A percentile compares a stretch with the other conserved stretches of the same genome.
Conservation (phyloP, 140 eudicot genomes). For the Ambrosia hybrid region DNA sequence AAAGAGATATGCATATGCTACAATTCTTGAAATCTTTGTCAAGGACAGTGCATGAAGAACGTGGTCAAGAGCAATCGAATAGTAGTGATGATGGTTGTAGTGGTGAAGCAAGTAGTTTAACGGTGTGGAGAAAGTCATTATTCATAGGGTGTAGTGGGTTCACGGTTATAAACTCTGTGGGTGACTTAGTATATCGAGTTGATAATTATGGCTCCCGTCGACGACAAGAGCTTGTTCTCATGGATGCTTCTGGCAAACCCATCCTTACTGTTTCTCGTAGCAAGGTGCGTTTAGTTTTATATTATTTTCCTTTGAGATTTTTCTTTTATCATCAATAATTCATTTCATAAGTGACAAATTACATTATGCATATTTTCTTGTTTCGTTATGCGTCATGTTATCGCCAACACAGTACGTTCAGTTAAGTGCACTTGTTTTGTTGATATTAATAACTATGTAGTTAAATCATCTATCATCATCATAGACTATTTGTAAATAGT, state of each 20-base stretch:
- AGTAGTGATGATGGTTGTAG: conserved; percentile 1
- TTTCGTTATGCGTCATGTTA: too few relatives aligned
- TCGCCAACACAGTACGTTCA: not conserved
- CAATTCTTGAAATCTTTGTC: conserved; percentile 49
- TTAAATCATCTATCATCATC: not conserved
- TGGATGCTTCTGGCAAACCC: conserved; percentile 76
- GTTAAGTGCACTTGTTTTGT: conserved; percentile 1
- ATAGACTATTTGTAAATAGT: not conserved
- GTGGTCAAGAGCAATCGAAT: not conserved
- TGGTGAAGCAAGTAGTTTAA: conserved; percentile 28
- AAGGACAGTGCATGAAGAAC: conserved; percentile 49
- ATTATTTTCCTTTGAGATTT: too few relatives aligned
- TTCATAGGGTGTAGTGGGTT: conserved; percentile 72
- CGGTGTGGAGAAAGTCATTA: conserved; percentile 92
- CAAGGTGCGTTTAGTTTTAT: conserved; percentile 41
- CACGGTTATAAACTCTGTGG: conserved; percentile 72
- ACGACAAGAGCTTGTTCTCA: conserved; percentile 48
- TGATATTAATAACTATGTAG: not conserved
- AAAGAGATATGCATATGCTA: conserved; percentile 23
- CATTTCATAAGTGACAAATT: too few relatives aligned
- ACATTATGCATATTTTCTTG: not conserved
- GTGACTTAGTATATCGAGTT: conserved; percentile 69
- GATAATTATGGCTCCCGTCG: conserved; percentile 65
- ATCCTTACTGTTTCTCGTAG: conserved; percentile 56
- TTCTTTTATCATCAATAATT: too few relatives aligned